Percentiles rank a stretch among this genome's conserved stretches.
phyloP scores from a whole-genome alignment of 163 green algal genomes.

The Trebouxia gelatinosa region DNA sequence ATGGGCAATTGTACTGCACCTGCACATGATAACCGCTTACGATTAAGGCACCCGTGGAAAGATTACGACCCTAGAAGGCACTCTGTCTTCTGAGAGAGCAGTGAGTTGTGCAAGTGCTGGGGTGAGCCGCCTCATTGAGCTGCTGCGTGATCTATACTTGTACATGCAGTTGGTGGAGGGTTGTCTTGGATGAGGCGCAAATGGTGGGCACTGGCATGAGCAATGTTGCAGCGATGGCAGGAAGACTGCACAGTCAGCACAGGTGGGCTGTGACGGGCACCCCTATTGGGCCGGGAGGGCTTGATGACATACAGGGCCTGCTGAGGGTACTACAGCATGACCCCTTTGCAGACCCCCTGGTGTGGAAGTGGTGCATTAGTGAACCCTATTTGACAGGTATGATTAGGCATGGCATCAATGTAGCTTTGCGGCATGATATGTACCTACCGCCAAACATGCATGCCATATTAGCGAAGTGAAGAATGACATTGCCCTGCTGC shows the following conservation, averaged over 20 bases:
- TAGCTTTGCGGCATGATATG: no score
- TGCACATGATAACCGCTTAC: no score
- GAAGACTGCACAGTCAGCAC: conserved; percentile 40
- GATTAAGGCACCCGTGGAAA: no score
- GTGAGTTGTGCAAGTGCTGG: no score
- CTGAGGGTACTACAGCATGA: conserved; percentile 53
- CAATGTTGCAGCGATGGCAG: conserved; percentile 57
- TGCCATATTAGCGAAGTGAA: no score
- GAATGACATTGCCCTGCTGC: no score
- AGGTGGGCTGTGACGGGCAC: conserved; percentile 77
- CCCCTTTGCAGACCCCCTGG: conserved; percentile 41
- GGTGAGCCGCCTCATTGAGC: neutral
- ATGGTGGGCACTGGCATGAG: conserved; percentile 54
- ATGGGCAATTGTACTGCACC: neutral
- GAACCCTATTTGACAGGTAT: conserved; percentile 25
- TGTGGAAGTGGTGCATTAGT: conserved; percentile 34
- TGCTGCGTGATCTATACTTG: no score
- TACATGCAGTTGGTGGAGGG: conserved; percentile 55
- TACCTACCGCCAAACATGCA: no score
- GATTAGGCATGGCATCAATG: no score
- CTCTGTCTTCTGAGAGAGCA: no score
- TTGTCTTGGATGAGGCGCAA: conserved; percentile 74
- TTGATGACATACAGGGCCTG: conserved; percentile 58
- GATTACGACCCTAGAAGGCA: no score
- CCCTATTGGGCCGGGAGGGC: conserved; percentile 59